Evolutionary conservation across 371 early-diverging fungal genomes (phyloP).

Genomic region (Actinomortierella ambigua): DNA sequence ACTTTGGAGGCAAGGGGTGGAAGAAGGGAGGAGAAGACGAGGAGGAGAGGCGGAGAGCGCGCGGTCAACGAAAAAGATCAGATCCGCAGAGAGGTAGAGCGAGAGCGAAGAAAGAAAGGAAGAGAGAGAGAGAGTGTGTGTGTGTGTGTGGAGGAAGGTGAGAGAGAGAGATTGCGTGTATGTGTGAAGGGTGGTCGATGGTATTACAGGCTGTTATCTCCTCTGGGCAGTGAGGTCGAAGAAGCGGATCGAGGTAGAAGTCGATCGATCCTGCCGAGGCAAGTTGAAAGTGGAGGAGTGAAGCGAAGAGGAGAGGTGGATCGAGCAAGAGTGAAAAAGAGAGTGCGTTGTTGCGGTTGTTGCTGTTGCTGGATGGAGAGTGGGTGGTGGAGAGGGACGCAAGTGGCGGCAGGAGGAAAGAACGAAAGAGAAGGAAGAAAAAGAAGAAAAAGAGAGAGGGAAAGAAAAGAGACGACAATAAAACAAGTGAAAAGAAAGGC

Average conservation of each 20-base stretch:
- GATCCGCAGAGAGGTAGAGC: not conserved
- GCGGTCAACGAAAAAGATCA: not conserved
- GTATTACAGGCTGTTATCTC: no score
- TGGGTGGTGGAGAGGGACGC: not conserved
- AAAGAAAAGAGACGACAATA: not conserved
- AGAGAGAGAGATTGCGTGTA: conserved; percentile 1
- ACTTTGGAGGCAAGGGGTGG: no score
- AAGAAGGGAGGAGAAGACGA: not conserved
- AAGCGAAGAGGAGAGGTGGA: not conserved
- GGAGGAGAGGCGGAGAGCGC: not conserved
- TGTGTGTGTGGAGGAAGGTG: not conserved
- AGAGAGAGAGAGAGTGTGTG: not conserved
- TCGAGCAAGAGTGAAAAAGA: not conserved
- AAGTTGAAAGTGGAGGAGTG: not conserved
- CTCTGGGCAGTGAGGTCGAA: no score
- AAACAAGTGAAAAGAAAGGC: not conserved
- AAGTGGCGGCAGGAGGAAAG: not conserved
- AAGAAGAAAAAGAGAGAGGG: conserved; percentile 1
- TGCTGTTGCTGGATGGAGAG: not conserved
- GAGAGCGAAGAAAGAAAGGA: not conserved
- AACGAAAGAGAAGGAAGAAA: not conserved
- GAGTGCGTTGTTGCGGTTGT: not conserved
- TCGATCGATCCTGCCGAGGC: no score
- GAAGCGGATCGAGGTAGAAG: no score
- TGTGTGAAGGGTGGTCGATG: no score